Evolutionary conservation across 352 stramenopile genomes (phyloP).

Genomic region (Phytophthora tentaculata): DNA sequence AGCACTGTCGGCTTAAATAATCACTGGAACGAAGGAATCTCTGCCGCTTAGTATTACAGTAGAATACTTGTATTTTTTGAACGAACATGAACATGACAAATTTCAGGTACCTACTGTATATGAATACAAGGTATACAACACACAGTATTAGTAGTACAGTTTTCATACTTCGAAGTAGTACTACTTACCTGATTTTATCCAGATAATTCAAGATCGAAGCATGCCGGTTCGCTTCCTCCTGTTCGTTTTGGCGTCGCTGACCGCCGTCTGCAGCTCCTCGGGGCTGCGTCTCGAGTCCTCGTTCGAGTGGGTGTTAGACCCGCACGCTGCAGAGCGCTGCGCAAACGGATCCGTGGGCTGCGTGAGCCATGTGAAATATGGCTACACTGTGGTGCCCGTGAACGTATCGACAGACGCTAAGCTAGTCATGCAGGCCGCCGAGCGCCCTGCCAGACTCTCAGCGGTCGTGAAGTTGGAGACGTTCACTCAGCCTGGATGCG

Average conservation of each 20-base stretch:
- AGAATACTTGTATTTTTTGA: neutral
- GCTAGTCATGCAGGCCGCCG: slow-evolving; percentile 50
- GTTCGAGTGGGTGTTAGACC: slow-evolving; percentile 55
- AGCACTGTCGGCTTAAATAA: neutral
- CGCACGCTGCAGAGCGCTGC: slow-evolving; percentile 49
- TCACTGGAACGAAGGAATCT: too few relatives aligned
- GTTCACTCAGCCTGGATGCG: slow-evolving; percentile 57
- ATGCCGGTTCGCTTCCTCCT: slow-evolving; percentile 5
- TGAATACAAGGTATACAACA: too few relatives aligned
- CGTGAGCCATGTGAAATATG: slow-evolving; percentile 59
- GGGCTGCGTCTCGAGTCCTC: slow-evolving; percentile 17
- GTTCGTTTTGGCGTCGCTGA: slow-evolving; percentile 8
- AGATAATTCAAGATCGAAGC: neutral
- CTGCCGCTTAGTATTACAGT: too few relatives aligned
- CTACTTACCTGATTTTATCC: too few relatives aligned
- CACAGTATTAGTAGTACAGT: too few relatives aligned
- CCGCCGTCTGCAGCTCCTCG: neutral
- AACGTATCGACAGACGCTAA: slow-evolving; percentile 41
- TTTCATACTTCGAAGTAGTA: too few relatives aligned
- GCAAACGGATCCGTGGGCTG: slow-evolving; percentile 32
- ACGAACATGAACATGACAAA: too few relatives aligned
- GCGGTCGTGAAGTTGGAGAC: slow-evolving; percentile 52
- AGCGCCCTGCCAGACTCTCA: slow-evolving; percentile 39
- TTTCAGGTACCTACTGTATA: too few relatives aligned
- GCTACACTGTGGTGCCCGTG: slow-evolving; percentile 52